These are phyloP conservation scores for Naganishia albida DNA, from an alignment of 1,284 basidiomycete genomes.

Conservation along the genomic window DNA sequence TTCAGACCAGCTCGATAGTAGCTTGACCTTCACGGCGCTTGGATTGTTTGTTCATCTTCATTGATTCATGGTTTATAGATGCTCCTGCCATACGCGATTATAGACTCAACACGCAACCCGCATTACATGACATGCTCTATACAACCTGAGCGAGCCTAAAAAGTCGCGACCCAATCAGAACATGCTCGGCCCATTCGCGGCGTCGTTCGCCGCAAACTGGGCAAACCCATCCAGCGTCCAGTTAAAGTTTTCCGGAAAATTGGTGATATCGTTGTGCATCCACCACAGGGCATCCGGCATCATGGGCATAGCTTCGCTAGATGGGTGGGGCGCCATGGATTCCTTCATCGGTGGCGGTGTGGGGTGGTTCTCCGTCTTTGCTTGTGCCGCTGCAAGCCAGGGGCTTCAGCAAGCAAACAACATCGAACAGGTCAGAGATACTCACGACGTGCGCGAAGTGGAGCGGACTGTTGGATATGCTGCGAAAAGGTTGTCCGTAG, in stretches of 20 bases:
- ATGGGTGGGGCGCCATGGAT: neutral
- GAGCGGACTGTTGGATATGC: constrained; percentile 18
- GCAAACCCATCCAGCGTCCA: constrained; percentile 27
- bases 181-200: constrained; percentile 9
- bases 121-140: no score
- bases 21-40: no score
- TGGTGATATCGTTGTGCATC: constrained; percentile 28
- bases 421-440: neutral
- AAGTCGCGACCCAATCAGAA: neutral
- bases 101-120: no score
- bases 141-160: neutral
- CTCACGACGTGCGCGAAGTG: constrained; percentile 10
- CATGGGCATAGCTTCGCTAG: constrained; percentile 7
- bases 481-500: constrained; percentile 19
- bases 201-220: constrained; percentile 20
- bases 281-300: constrained; percentile 22
- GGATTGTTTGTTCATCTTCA: no score
- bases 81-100: no score
- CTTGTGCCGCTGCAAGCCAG: neutral
- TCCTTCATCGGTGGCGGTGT: neutral
- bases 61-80: no score
- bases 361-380: neutral
- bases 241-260: constrained; percentile 24
- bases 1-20: no score
- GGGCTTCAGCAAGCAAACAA: neutral